Conservation (phyloP, 768 basidiomycete species). For the Leccinellum rugosiceps region DNA sequence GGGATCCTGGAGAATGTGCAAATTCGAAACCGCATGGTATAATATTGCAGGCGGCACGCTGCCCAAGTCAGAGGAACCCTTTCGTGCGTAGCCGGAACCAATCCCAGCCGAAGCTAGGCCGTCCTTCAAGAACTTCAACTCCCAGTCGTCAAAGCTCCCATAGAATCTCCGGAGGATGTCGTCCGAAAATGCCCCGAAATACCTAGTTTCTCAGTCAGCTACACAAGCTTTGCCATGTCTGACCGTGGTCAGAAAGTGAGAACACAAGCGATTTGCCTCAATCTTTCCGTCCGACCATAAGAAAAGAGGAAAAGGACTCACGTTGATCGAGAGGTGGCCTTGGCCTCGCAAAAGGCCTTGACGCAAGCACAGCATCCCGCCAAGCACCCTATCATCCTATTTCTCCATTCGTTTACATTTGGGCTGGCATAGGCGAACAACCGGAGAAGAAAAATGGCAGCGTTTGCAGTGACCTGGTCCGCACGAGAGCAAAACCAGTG, state of each 20-base stretch:
- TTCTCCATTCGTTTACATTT: constrained; percentile 62
- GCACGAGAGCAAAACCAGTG: constrained; percentile 86
- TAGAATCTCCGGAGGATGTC: constrained; percentile 57
- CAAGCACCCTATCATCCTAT: constrained; percentile 52
- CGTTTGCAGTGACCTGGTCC: constrained; percentile 50
- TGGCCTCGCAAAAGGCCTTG: constrained; percentile 59
- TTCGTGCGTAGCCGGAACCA: background rate
- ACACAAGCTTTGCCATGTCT: background rate
- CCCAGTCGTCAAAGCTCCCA: constrained; percentile 62
- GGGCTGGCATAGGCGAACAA: constrained; percentile 72
- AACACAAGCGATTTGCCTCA: constrained; percentile 8
- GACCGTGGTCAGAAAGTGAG: constrained; percentile 6
- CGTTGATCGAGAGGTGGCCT: constrained; percentile 64
- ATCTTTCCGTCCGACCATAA: background rate
- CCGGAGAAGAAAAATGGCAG: constrained; percentile 79
- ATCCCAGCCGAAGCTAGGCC: constrained; percentile 38
- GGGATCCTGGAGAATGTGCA: constrained; percentile 51
- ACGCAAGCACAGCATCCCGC: constrained; percentile 69
- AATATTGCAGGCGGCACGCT: constrained; percentile 47
- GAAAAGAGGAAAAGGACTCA: constrained; percentile 41
- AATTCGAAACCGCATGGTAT: constrained; percentile 64
- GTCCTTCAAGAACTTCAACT: constrained; percentile 50
- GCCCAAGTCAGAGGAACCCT: constrained; percentile 31
- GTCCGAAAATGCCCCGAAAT: constrained; percentile 64
- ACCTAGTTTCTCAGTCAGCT: constrained; percentile 44